Conservation (phyloP, 2,329 filamentous ascomycete species). For the Penicillium digitatum region DNA sequence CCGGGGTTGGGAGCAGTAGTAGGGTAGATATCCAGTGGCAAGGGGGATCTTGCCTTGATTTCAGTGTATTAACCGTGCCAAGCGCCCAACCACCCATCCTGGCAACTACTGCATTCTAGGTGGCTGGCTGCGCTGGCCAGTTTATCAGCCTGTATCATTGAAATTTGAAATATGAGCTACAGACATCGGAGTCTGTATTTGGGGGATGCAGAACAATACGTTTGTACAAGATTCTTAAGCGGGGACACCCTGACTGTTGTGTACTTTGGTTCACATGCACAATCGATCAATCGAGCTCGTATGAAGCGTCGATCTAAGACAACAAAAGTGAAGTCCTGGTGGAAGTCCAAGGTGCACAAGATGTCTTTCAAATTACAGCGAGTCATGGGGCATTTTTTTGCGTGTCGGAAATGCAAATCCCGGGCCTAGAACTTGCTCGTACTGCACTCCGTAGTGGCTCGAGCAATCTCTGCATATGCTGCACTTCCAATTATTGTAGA, state of each 20-base stretch:
- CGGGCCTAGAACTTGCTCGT: neutral
- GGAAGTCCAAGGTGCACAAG: neutral
- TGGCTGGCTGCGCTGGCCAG: neutral
- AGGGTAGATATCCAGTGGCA: neutral
- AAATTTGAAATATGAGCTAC: neutral
- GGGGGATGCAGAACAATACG: neutral
- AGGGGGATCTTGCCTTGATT: neutral
- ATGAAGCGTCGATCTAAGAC: neutral
- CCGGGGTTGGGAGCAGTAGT: neutral
- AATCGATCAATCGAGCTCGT: neutral
- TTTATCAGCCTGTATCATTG: neutral
- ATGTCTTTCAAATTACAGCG: neutral
- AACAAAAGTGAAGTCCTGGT: neutral
- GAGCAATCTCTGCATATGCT: neutral
- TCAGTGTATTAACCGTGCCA: too few relatives aligned
- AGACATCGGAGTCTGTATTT: neutral
- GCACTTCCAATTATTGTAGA: neutral
- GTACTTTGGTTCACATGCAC: neutral
- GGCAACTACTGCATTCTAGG: slow-evolving; percentile 5
- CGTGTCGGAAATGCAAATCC: neutral
- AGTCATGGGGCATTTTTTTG: neutral
- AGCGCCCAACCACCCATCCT: too few relatives aligned
- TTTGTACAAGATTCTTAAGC: neutral
- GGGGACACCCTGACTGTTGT: neutral
- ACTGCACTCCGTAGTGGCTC: neutral